These are phyloP conservation scores for Candida endomychidarum DNA, from an alignment of 805 yeast genomes.

Conservation along the genomic window DNA sequence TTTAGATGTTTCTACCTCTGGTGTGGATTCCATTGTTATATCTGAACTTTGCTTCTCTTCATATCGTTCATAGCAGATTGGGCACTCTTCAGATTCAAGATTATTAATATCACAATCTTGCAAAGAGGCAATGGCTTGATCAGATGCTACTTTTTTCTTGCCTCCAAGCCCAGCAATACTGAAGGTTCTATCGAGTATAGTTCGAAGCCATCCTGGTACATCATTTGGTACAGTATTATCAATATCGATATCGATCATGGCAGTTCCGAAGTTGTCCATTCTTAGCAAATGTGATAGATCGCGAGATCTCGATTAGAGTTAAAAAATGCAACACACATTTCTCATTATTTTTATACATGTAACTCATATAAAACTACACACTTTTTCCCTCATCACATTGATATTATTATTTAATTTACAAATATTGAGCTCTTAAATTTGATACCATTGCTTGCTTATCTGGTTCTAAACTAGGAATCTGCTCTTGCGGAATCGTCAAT, in stretches of 20 bases:
- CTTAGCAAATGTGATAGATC: constrained; percentile 2
- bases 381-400: background rate
- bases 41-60: constrained; percentile 12
- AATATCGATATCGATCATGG: constrained; percentile 23
- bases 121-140: constrained; percentile 38
- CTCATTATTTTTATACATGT: background rate
- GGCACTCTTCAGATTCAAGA: constrained; percentile 28
- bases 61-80: constrained; percentile 42
- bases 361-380: background rate
- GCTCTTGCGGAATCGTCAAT: constrained; percentile 49
- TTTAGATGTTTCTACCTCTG: too few species aligned
- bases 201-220: constrained; percentile 33
- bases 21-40: background rate
- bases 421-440: constrained; percentile 54
- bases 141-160: constrained; percentile 32
- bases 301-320: too few species aligned
- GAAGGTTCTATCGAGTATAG: constrained; percentile 36
- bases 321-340: too few species aligned
- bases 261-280: constrained; percentile 8
- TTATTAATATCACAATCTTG: constrained; percentile 20
- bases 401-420: constrained; percentile 19
- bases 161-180: constrained; percentile 26
- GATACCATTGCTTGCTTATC: constrained; percentile 57
- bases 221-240: constrained; percentile 19
- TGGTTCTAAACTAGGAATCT: constrained; percentile 48